Conservation (phyloP, 1,284 basidiomycete species). For the Mycena citricolor region DNA sequence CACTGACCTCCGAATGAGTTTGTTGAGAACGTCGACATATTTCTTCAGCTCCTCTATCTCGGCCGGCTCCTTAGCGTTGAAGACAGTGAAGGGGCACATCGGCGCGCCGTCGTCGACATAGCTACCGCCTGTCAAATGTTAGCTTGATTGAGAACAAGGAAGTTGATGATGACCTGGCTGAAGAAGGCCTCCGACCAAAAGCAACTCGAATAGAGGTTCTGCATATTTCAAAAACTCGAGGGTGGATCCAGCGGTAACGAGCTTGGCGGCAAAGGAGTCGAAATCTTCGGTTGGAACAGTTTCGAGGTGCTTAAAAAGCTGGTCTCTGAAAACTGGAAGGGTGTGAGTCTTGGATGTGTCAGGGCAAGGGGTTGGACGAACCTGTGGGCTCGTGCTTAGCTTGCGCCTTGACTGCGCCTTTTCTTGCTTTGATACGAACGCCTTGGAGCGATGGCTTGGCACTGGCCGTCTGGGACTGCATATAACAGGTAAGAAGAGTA, state of each 20-base stretch:
- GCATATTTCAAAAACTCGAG: conserved; percentile 96
- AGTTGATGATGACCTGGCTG: too few relatives aligned
- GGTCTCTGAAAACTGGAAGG: conserved; percentile 85
- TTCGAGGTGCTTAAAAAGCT: conserved; percentile 92
- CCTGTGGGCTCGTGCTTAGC: conserved; percentile 86
- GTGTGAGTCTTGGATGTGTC: conserved; percentile 8
- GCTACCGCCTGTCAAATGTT: too few relatives aligned
- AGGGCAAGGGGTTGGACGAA: conserved; percentile 27
- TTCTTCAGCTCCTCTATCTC: conserved; percentile 85
- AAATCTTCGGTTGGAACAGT: conserved; percentile 82
- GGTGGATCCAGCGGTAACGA: conserved; percentile 87
- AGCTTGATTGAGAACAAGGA: too few relatives aligned
- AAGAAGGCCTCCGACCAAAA: conserved; percentile 91
- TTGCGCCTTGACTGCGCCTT: conserved; percentile 83
- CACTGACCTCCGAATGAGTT: conserved; percentile 87
- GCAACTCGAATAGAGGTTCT: conserved; percentile 92
- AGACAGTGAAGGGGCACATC: conserved; percentile 79
- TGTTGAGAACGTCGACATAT: conserved; percentile 91
- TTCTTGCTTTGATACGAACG: conserved; percentile 86
- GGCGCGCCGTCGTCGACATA: conserved; percentile 88
- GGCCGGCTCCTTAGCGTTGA: conserved; percentile 77
- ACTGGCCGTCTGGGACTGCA: too few relatives aligned
- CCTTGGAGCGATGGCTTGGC: conserved; percentile 85
- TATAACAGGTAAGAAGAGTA: too few relatives aligned
- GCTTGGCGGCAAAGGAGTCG: conserved; percentile 80